These are phyloP conservation scores for Penicillium angulare DNA, from an alignment of 495 filamentous ascomycete species.

Conservation along the genomic window DNA sequence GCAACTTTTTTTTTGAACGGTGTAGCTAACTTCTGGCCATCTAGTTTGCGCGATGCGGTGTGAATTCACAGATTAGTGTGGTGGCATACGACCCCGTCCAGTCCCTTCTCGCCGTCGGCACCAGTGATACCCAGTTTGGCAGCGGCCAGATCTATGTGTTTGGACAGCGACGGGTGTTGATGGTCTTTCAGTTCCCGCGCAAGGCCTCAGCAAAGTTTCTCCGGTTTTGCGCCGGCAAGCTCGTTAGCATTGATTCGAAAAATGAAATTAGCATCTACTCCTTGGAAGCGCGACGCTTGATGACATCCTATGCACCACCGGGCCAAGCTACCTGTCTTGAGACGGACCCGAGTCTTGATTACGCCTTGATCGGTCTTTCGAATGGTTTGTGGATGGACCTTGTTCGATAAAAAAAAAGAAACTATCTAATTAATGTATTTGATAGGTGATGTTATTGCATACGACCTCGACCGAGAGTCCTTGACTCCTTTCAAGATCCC, in stretches of 20 bases:
- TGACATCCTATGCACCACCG: conserved; percentile 67
- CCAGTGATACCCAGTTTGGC: conserved; percentile 74
- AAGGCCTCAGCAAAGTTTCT: conserved; percentile 69
- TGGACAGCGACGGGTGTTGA: conserved; percentile 76
- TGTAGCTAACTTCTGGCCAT: conserved; percentile 19
- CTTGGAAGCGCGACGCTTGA: conserved; percentile 57
- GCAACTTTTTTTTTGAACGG: conserved; percentile 23
- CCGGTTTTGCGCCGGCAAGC: conserved; percentile 73
- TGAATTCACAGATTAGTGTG: conserved; percentile 81
- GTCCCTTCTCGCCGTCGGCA: conserved; percentile 90
- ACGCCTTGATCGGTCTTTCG: conserved; percentile 75
- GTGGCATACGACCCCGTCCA: conserved; percentile 91
- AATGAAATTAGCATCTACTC: conserved; percentile 82
- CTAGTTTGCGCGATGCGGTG: conserved; percentile 75
- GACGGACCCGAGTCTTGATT: conserved; percentile 87
- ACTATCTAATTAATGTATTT: not conserved
- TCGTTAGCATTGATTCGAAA: conserved; percentile 78
- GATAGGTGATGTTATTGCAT: conserved; percentile 82
- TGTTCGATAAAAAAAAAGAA: not conserved
- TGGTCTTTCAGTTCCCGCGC: conserved; percentile 60
- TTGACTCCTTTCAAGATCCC: conserved; percentile 75
- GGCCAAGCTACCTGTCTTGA: conserved; percentile 67
- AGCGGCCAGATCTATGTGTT: conserved; percentile 87
- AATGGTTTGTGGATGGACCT: conserved; percentile 56
- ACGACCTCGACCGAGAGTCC: conserved; percentile 80